Evolutionary conservation across 306 rosid genomes (phyloP).

Genomic region (Notholithocarpus densiflorus): DNA sequence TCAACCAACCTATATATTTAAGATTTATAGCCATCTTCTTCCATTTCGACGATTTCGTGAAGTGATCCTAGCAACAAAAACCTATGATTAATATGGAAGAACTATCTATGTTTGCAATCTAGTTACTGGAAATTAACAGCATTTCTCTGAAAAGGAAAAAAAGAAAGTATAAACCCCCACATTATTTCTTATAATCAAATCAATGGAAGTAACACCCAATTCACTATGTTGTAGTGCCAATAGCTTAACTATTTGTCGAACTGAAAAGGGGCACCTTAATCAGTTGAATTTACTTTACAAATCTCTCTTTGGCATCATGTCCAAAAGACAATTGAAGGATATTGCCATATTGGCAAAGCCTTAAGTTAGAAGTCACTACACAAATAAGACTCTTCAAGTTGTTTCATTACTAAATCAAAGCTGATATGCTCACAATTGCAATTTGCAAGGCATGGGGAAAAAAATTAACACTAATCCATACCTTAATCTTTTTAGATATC

Average conservation of each 20-base stretch:
- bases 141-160: not conserved
- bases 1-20: conserved; percentile 60
- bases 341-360: not conserved
- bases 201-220: not conserved
- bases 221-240: not conserved
- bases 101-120: not conserved
- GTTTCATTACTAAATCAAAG: no score
- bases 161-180: not conserved
- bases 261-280: not conserved
- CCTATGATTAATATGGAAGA: not conserved
- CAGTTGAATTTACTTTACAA: not conserved
- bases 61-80: conserved; percentile 50
- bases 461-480: conserved; percentile 1
- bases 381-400: not conserved
- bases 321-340: not conserved
- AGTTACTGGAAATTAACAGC: not conserved
- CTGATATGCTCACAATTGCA: not conserved
- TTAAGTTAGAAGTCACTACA: not conserved
- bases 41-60: conserved; percentile 11
- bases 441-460: not conserved
- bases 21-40: conserved; percentile 39
- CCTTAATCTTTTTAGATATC: conserved; percentile 65
- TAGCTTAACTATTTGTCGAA: not conserved
- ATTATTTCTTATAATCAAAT: not conserved
- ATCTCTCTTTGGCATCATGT: not conserved